Conservation (phyloP, 805 yeast genomes). For the Kregervanrija fluxuum region DNA sequence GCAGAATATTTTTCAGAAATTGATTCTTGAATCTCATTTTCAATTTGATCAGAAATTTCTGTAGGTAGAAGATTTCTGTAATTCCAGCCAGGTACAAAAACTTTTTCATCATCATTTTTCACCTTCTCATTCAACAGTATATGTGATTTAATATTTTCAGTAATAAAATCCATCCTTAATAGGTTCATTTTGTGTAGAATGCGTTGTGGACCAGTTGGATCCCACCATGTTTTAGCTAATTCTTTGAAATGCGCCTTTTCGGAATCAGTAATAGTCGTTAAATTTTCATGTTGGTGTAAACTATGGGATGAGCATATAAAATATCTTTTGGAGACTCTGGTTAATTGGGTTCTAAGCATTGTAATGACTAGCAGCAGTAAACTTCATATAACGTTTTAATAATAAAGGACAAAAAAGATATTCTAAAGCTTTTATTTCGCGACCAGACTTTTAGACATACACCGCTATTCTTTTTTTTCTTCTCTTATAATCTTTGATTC, state of each 20-base stretch:
- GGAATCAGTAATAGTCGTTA: constrained; percentile 40
- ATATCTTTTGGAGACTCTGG: neutral
- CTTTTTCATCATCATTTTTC: constrained; percentile 32
- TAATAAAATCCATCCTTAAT: constrained; percentile 80
- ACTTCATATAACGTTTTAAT: too few species aligned
- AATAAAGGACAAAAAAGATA: too few species aligned
- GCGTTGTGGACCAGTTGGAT: constrained; percentile 84
- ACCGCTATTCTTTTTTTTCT: too few species aligned
- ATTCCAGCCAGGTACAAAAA: constrained; percentile 75
- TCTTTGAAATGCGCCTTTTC: constrained; percentile 80
- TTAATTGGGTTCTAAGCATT: too few species aligned
- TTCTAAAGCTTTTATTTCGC: too few species aligned
- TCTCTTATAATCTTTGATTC: too few species aligned
- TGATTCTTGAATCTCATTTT: constrained; percentile 41
- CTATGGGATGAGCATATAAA: too few species aligned
- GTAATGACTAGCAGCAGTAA: neutral
- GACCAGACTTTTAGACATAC: too few species aligned
- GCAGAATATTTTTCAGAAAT: constrained; percentile 30
- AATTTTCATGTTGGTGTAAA: constrained; percentile 1
- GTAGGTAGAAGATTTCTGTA: constrained; percentile 53
- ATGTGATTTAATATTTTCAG: constrained; percentile 44
- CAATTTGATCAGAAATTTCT: constrained; percentile 40
- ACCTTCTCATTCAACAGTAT: constrained; percentile 36
- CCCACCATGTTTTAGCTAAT: constrained; percentile 98
- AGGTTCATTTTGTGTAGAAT: constrained; percentile 93